Percentiles rank a stretch among this genome's conserved stretches.
Evolutionary conservation across 345 rosid species (phyloP).

Genomic region (Brassica napus): DNA sequence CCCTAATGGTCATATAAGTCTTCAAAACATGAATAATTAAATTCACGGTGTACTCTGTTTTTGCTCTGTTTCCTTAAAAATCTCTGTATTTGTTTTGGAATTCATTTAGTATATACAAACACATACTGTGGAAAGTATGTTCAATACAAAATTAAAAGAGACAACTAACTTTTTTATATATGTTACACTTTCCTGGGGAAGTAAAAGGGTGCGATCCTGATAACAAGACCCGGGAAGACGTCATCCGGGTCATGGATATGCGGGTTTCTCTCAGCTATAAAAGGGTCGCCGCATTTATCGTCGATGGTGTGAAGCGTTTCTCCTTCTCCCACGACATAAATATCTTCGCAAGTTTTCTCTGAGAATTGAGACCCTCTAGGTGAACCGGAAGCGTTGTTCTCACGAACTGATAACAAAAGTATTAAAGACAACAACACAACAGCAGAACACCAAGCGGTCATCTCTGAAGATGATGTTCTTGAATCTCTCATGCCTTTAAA

Average conservation of each 20-base stretch:
- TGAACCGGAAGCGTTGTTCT: slow-evolving; percentile 40
- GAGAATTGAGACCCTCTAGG: slow-evolving; percentile 51
- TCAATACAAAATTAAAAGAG: slow-evolving; percentile 3
- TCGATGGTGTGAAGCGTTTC: slow-evolving; percentile 77
- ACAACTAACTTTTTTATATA: not conserved
- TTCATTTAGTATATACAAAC: slow-evolving; percentile 19
- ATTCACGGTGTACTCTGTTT: slow-evolving; percentile 14
- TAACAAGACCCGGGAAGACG: slow-evolving; percentile 84
- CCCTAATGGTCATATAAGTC: not conserved
- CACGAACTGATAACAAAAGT: slow-evolving; percentile 52
- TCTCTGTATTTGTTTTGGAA: slow-evolving; percentile 3
- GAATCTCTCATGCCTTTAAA: slow-evolving; percentile 30
- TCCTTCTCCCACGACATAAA: slow-evolving; percentile 77
- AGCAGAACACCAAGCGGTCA: slow-evolving; percentile 70
- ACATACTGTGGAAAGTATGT: not conserved
- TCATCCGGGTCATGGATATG: slow-evolving; percentile 85
- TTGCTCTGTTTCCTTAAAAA: slow-evolving; percentile 29
- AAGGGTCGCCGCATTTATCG: slow-evolving; percentile 80
- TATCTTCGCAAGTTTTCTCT: slow-evolving; percentile 68
- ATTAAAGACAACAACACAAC: slow-evolving; percentile 50
- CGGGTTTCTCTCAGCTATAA: slow-evolving; percentile 73
- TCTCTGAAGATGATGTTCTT: slow-evolving; percentile 42
- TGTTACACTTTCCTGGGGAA: slow-evolving; percentile 27
- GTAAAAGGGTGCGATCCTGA: slow-evolving; percentile 60
- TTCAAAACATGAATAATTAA: not conserved